Conservation (phyloP, 2,329 filamentous ascomycete genomes). For the Corinectria fuckeliana region DNA sequence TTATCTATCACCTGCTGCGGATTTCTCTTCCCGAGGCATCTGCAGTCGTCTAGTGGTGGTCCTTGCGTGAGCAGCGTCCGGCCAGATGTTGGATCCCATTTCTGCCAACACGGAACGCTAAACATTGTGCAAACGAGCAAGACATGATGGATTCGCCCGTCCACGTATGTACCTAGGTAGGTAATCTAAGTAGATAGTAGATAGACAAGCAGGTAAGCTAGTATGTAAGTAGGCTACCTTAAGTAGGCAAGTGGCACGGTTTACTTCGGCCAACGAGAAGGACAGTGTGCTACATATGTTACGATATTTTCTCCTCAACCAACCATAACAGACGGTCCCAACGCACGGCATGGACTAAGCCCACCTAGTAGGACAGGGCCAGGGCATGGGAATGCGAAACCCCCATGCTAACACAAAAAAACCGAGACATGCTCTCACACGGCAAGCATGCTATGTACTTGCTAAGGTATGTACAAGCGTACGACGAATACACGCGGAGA, state of each 20-base stretch:
- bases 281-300: not conserved
- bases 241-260: not conserved
- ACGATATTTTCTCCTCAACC: not conserved
- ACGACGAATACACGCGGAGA: not conserved
- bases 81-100: not conserved
- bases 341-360: not conserved
- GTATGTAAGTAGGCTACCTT: too few relatives aligned
- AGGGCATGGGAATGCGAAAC: constrained; percentile 4
- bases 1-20: not conserved
- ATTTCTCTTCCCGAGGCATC: not conserved
- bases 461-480: not conserved
- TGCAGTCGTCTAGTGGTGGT: too few relatives aligned
- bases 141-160: not conserved
- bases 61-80: not conserved
- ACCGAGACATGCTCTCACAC: not conserved
- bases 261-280: not conserved
- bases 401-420: constrained; percentile 1
- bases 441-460: not conserved
- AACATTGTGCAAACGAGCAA: not conserved
- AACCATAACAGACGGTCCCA: not conserved
- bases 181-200: too few relatives aligned
- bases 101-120: constrained; percentile 2
- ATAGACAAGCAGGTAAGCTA: too few relatives aligned
- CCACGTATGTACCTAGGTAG: too few relatives aligned
- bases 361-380: too few relatives aligned